These are phyloP conservation scores for Allium fistulosum DNA, from an alignment of 106 monocot species.

Conservation along the genomic window DNA sequence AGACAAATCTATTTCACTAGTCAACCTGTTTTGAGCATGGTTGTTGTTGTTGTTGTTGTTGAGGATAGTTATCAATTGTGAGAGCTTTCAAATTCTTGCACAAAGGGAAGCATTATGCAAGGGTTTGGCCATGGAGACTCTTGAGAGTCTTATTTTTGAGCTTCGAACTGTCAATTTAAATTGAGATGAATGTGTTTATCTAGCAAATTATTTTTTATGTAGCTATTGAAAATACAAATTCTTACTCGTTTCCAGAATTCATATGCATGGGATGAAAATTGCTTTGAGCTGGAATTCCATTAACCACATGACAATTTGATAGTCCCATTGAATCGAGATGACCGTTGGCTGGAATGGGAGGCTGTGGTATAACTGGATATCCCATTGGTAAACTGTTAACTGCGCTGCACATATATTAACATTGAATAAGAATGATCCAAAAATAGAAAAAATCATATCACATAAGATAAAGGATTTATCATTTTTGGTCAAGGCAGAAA, in stretches of 20 bases:
- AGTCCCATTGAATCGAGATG: conserved; percentile 63
- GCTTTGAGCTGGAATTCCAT: conserved; percentile 73
- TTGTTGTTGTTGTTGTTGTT: too few species aligned
- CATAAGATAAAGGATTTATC: too few species aligned
- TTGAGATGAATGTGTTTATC: background rate
- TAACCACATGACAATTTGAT: conserved; percentile 78
- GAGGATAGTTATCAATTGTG: background rate
- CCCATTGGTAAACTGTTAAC: conserved; percentile 80
- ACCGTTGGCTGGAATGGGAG: conserved; percentile 52
- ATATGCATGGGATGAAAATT: conserved; percentile 57
- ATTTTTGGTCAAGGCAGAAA: too few species aligned
- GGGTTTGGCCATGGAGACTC: background rate
- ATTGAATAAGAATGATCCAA: conserved; percentile 33
- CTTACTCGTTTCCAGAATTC: conserved; percentile 76
- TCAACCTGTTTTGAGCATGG: too few species aligned
- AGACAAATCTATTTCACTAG: too few species aligned
- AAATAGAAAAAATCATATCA: background rate
- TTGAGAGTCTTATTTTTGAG: background rate
- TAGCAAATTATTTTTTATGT: background rate
- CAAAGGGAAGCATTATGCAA: background rate
- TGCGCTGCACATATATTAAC: conserved; percentile 57
- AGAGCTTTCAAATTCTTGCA: background rate
- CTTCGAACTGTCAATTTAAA: background rate
- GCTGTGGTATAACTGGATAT: conserved; percentile 79
- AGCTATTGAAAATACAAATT: background rate